Percentiles rank a stretch among this genome's conserved stretches.
Conservation (phyloP, 208 protist genomes). For the Trypanosoma cruzi region DNA sequence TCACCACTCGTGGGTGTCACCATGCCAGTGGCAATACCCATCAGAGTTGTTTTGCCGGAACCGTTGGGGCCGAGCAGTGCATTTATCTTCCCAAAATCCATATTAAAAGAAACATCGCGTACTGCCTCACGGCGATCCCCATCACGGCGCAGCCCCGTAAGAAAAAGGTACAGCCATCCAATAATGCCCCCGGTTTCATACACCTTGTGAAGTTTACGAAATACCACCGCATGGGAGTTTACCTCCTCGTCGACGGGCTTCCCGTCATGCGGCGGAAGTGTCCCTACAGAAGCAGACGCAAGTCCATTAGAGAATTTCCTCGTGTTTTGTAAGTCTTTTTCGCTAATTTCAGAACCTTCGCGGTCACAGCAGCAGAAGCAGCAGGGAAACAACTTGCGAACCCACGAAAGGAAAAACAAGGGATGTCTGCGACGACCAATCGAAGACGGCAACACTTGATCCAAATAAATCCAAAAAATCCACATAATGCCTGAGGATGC, state of each 20-base stretch:
- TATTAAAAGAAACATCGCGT: conserved; percentile 63
- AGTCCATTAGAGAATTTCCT: too few relatives aligned
- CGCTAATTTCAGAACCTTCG: too few relatives aligned
- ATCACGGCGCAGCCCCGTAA: conserved; percentile 54
- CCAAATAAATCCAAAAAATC: conserved; percentile 80
- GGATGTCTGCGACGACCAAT: conserved; percentile 60
- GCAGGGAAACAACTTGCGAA: conserved; percentile 39
- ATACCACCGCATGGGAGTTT: conserved; percentile 37
- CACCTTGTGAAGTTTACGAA: conserved; percentile 56
- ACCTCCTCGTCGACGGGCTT: conserved; percentile 32
- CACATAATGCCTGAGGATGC: conserved; percentile 66
- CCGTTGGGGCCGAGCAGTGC: conserved; percentile 89
- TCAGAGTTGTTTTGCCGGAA: conserved; percentile 83
- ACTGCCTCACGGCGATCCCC: conserved; percentile 62
- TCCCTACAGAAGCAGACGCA: too few relatives aligned
- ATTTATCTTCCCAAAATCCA: conserved; percentile 72
- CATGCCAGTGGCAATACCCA: conserved; percentile 80
- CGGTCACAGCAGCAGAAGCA: background rate
- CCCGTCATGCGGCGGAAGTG: too few relatives aligned
- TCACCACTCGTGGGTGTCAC: conserved; percentile 60
- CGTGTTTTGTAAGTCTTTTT: too few relatives aligned
- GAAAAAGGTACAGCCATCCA: conserved; percentile 65
- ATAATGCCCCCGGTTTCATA: conserved; percentile 65
- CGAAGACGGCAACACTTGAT: conserved; percentile 72
- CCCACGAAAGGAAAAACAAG: conserved; percentile 71